A percentile compares a stretch with the other conserved stretches of the same genome.
Evolutionary conservation across 371 early-diverging fungal species (phyloP).

Genomic region (Mucor velutinosus): DNA sequence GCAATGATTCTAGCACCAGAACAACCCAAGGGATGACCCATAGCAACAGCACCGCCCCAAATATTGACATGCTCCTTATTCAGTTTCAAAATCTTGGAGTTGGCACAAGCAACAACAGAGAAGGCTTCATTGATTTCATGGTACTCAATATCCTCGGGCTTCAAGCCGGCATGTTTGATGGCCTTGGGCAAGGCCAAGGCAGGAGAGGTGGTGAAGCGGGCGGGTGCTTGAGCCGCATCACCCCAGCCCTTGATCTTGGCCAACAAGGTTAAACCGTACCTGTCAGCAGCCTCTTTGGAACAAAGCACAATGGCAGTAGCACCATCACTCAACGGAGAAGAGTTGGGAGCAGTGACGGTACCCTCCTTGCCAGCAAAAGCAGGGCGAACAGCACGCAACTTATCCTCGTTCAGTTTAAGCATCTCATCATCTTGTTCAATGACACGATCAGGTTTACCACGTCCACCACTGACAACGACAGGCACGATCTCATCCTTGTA

Average conservation of each 20-base stretch:
- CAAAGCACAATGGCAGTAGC: conserved; percentile 92
- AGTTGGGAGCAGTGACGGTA: conserved; percentile 96
- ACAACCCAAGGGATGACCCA: conserved; percentile 98
- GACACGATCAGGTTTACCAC: conserved; percentile 83
- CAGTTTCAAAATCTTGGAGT: conserved; percentile 73
- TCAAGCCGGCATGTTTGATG: conserved; percentile 74
- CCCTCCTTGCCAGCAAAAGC: conserved; percentile 83
- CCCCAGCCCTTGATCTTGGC: conserved; percentile 74
- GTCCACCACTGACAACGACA: conserved; percentile 78
- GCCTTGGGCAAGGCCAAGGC: conserved; percentile 92
- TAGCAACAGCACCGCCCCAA: conserved; percentile 95
- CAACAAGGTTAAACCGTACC: conserved; percentile 73
- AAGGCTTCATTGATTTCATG: conserved; percentile 99
- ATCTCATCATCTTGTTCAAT: conserved; percentile 83
- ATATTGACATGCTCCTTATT: conserved; percentile 58
- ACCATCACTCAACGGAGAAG: conserved; percentile 93
- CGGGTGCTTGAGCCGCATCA: conserved; percentile 81
- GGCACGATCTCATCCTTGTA: conserved; percentile 90
- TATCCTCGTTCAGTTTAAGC: conserved; percentile 68
- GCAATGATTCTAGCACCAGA: conserved; percentile 93
- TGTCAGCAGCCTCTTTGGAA: conserved; percentile 74
- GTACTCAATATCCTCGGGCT: conserved; percentile 72
- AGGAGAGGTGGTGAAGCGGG: conserved; percentile 92
- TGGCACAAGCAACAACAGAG: conserved; percentile 92
- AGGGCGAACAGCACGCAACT: conserved; percentile 86